Conservation (phyloP, 2,329 filamentous ascomycete genomes). For the Metarhizium robertsii region DNA sequence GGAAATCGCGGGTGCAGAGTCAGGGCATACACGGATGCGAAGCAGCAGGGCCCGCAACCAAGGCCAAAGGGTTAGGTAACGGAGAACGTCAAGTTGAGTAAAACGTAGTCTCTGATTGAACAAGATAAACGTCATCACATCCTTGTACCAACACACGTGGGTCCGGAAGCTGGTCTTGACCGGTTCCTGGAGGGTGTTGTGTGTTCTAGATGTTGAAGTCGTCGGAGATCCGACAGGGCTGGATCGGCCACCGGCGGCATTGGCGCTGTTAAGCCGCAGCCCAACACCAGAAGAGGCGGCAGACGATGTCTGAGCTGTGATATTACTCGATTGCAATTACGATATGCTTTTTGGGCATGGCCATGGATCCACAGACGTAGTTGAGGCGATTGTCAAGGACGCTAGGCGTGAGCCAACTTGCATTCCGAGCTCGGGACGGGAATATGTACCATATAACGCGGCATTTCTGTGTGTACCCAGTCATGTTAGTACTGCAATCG, state of each 20-base stretch:
- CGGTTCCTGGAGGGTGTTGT: background rate
- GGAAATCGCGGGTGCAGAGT: background rate
- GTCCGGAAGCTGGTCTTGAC: background rate
- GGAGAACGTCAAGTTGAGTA: background rate
- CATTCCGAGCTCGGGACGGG: background rate
- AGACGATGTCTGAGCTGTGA: background rate
- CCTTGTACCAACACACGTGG: background rate
- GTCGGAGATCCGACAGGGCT: conserved; percentile 3
- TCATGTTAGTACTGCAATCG: too few relatives aligned
- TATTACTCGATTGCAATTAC: conserved; percentile 2
- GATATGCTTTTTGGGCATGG: background rate
- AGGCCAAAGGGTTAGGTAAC: background rate
- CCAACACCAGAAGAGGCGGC: background rate
- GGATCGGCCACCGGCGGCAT: conserved; percentile 1
- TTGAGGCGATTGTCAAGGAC: background rate
- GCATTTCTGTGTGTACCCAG: too few relatives aligned
- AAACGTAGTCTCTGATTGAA: background rate
- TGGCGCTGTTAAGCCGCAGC: background rate
- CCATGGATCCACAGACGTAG: background rate
- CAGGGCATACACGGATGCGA: background rate
- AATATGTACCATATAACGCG: too few relatives aligned
- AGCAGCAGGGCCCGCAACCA: background rate
- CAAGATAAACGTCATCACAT: background rate
- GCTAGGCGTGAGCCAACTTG: background rate
- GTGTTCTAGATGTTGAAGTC: background rate